A percentile compares a stretch with the other conserved stretches of the same genome.
Evolutionary conservation across 768 basidiomycete genomes (phyloP).

Genomic region (Hygrophoropsis aurantiaca): DNA sequence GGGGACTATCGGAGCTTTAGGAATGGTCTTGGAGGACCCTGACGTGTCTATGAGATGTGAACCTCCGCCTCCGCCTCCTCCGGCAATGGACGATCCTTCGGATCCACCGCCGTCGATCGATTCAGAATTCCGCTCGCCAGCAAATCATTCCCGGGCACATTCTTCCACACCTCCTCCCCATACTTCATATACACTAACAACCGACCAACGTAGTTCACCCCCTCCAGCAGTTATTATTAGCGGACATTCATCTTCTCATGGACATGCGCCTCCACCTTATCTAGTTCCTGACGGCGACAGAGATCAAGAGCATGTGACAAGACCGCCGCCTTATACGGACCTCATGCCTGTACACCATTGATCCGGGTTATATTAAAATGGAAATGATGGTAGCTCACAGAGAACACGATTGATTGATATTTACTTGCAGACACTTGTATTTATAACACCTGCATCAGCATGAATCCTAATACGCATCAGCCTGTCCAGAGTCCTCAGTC

Average conservation of each 20-base stretch:
- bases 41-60: no score
- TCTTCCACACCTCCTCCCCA: constrained; percentile 29
- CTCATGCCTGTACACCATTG: constrained; percentile 27
- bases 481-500: constrained; percentile 12
- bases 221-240: constrained; percentile 30
- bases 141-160: constrained; percentile 16
- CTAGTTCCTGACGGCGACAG: constrained; percentile 51
- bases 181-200: constrained; percentile 29
- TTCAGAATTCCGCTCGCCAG: constrained; percentile 59
- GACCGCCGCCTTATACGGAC: constrained; percentile 67
- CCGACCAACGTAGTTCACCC: constrained; percentile 30
- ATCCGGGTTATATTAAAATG: background rate
- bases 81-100: constrained; percentile 81
- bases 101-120: constrained; percentile 90
- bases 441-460: background rate
- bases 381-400: no score
- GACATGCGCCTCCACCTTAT: constrained; percentile 80
- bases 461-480: no score
- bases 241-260: constrained; percentile 40
- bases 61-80: constrained; percentile 76
- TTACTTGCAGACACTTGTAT: constrained; percentile 5
- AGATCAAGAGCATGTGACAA: constrained; percentile 52
- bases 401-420: no score
- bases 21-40: constrained; percentile 48
- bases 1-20: constrained; percentile 55